These are phyloP conservation scores for Peniophora sp. DNA, from an alignment of 1,284 basidiomycete genomes.

Conservation along the genomic window DNA sequence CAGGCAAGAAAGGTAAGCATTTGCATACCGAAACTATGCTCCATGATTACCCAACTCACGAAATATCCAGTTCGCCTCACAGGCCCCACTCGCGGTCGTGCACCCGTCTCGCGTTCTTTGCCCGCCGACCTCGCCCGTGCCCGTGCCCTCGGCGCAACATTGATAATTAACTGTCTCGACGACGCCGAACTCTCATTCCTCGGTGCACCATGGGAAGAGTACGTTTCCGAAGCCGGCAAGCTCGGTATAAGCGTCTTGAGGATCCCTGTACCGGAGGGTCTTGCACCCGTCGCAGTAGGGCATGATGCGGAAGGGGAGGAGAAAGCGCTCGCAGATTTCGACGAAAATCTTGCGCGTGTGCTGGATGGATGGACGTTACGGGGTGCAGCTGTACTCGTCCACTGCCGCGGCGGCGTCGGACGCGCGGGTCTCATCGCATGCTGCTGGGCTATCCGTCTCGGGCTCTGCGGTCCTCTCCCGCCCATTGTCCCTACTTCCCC, in stretches of 20 bases:
- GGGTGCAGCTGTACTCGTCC: slow-evolving; percentile 75
- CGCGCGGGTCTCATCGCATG: slow-evolving; percentile 90
- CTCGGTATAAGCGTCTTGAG: slow-evolving; percentile 74
- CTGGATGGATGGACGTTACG: slow-evolving; percentile 71
- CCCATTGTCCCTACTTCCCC: slow-evolving; percentile 11
- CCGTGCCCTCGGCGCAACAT: slow-evolving; percentile 68
- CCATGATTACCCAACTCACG: background rate
- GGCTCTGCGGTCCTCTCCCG: slow-evolving; percentile 69
- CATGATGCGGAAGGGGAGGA: too few species aligned
- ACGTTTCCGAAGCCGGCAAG: slow-evolving; percentile 52
- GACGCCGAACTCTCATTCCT: slow-evolving; percentile 81
- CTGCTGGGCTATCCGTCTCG: slow-evolving; percentile 90
- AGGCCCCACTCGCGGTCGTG: slow-evolving; percentile 76
- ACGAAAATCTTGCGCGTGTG: slow-evolving; percentile 64
- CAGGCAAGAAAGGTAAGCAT: slow-evolving; percentile 80
- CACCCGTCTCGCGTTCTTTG: slow-evolving; percentile 81
- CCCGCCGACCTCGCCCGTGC: slow-evolving; percentile 73
- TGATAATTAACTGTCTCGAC: slow-evolving; percentile 87
- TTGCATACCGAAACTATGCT: background rate
- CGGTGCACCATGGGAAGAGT: slow-evolving; percentile 79
- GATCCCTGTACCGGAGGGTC: slow-evolving; percentile 88
- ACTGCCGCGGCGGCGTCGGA: slow-evolving; percentile 94
- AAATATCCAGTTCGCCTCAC: slow-evolving; percentile 61
- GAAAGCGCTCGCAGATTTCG: slow-evolving; percentile 45
- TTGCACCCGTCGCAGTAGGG: slow-evolving; percentile 52